These are phyloP conservation scores for Coemansia javaensis DNA, from an alignment of 192 early-diverging fungal species.

Conservation along the genomic window DNA sequence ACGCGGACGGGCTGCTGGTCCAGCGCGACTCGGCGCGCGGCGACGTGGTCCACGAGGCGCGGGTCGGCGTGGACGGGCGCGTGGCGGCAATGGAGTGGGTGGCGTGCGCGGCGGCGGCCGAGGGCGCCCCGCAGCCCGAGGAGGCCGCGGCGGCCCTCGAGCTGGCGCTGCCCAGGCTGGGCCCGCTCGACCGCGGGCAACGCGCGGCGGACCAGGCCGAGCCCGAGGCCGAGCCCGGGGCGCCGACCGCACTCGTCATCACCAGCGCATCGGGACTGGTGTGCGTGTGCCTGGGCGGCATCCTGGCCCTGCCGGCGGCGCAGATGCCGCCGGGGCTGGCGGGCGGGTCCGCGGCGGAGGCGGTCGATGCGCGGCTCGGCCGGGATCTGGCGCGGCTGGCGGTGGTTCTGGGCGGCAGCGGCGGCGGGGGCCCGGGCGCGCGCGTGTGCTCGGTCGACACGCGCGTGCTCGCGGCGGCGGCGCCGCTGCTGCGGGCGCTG, in stretches of 20 bases:
- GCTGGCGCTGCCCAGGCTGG: constrained; percentile 14
- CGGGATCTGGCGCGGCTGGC: neutral
- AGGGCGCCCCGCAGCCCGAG: neutral
- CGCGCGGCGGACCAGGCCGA: constrained; percentile 14
- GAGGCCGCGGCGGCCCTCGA: constrained; percentile 2
- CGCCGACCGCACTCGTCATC: constrained; percentile 18
- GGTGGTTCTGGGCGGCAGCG: neutral
- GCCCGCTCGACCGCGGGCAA: constrained; percentile 25
- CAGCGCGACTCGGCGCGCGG: constrained; percentile 33
- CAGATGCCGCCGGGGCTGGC: neutral
- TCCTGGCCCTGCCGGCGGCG: constrained; percentile 31
- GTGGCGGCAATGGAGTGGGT: constrained; percentile 34
- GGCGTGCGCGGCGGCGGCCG: constrained; percentile 1
- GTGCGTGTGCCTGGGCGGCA: constrained; percentile 25
- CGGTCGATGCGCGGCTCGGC: constrained; percentile 8
- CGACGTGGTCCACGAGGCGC: constrained; percentile 31
- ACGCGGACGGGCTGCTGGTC: constrained; percentile 29
- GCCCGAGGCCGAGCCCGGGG: constrained; percentile 9
- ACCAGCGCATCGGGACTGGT: constrained; percentile 15
- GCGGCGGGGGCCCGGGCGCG: neutral
- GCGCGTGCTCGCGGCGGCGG: constrained; percentile 9
- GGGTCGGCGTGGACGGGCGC: constrained; percentile 1
- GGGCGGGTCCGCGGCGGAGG: too few species aligned
- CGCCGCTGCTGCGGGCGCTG: constrained; percentile 14
- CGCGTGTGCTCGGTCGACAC: constrained; percentile 13